Percentiles rank a stretch among this genome's conserved stretches.
These are phyloP conservation scores for Macadamia integrifolia DNA, from an alignment of 164 flowering plant species.

Conservation along the genomic window DNA sequence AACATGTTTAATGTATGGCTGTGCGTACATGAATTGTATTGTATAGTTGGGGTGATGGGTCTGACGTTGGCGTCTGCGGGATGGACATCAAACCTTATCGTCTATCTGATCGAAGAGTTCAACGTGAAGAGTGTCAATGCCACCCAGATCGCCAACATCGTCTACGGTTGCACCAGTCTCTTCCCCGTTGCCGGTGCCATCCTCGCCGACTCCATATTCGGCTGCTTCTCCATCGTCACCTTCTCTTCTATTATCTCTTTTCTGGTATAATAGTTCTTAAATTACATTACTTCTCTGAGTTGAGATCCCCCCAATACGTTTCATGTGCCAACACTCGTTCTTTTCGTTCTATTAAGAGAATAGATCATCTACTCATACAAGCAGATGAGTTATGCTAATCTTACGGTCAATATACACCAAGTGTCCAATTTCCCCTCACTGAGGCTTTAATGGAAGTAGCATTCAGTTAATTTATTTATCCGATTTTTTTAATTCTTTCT, in stretches of 20 bases:
- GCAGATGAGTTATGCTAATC: no score
- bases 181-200: slow-evolving; percentile 37
- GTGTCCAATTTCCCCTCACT: no score
- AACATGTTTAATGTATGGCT: neutral
- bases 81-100: slow-evolving; percentile 28
- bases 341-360: neutral
- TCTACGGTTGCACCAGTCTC: slow-evolving; percentile 26
- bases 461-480: no score
- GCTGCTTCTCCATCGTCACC: slow-evolving; percentile 31
- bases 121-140: slow-evolving; percentile 37
- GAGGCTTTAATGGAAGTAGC: no score
- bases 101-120: slow-evolving; percentile 32
- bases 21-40: no score
- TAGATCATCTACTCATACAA: no score
- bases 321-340: neutral
- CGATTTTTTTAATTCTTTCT: no score
- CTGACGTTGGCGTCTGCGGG: slow-evolving; percentile 26
- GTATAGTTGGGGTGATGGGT: slow-evolving; percentile 12
- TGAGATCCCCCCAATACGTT: neutral
- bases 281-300: neutral
- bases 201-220: slow-evolving; percentile 37
- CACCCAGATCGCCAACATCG: slow-evolving; percentile 32
- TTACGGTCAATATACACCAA: no score
- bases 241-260: slow-evolving; percentile 26
- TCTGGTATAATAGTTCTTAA: slow-evolving; percentile 21